A percentile compares a stretch with the other conserved stretches of the same genome.
These are phyloP conservation scores for Amphirosellinia nigrospora DNA, from an alignment of 495 filamentous ascomycete genomes.

Conservation along the genomic window DNA sequence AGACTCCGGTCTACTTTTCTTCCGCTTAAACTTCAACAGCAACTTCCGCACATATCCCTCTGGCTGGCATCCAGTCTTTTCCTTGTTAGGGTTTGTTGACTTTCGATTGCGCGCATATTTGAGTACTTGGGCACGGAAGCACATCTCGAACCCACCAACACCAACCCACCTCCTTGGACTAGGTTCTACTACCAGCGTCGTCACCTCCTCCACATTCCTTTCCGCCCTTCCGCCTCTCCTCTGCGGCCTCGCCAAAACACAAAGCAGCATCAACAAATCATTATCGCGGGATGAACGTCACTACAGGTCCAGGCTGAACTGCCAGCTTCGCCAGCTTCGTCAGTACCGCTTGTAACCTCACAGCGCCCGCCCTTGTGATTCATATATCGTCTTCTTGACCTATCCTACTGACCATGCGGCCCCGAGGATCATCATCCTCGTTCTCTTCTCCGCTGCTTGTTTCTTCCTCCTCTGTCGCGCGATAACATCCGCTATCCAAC, in stretches of 20 bases:
- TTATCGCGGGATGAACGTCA: slow-evolving; percentile 36
- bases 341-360: slow-evolving; percentile 17
- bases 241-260: background rate
- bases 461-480: slow-evolving; percentile 56
- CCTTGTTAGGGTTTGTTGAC: background rate
- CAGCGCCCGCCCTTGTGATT: background rate
- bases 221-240: background rate
- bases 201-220: slow-evolving; percentile 8
- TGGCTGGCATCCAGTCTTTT: background rate
- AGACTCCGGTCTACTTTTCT: background rate
- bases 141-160: background rate
- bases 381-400: slow-evolving; percentile 1
- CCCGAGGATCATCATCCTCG: slow-evolving; percentile 54
- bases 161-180: background rate
- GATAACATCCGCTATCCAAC: slow-evolving; percentile 41
- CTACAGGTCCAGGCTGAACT: slow-evolving; percentile 34
- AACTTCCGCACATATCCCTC: background rate
- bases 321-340: slow-evolving; percentile 42
- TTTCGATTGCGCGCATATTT: background rate
- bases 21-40: background rate
- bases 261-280: background rate
- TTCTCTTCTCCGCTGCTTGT: slow-evolving; percentile 52
- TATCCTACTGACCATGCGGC: slow-evolving; percentile 47
- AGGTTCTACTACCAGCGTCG: background rate
- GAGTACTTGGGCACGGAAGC: background rate